Percentiles rank a stretch among this genome's conserved stretches.
Conservation (phyloP, 2,329 filamentous ascomycete genomes). For the Chaetomium globosum region DNA sequence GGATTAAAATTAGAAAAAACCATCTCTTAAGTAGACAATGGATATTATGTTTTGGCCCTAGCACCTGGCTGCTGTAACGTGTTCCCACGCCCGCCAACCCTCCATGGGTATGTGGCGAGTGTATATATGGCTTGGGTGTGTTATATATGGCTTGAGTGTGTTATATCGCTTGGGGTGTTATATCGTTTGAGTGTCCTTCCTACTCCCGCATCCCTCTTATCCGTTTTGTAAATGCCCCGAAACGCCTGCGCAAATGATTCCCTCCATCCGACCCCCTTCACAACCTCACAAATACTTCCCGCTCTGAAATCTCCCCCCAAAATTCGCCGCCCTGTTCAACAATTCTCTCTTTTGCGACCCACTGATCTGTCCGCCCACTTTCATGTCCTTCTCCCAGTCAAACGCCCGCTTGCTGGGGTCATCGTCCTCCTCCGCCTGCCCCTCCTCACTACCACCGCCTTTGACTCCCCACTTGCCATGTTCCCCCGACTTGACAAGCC, state of each 20-base stretch:
- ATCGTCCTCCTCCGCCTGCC: constrained; percentile 66
- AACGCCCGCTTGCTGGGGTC: constrained; percentile 89
- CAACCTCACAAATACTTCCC: constrained; percentile 59
- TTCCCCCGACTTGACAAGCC: constrained; percentile 1
- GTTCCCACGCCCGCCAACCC: too few relatives aligned
- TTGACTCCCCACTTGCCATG: constrained; percentile 17
- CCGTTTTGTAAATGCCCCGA: not conserved
- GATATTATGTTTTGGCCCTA: too few relatives aligned
- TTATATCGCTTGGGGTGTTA: not conserved
- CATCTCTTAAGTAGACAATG: too few relatives aligned
- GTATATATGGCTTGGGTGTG: too few relatives aligned
- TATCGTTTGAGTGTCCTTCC: too few relatives aligned
- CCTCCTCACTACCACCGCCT: constrained; percentile 43
- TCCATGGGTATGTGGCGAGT: too few relatives aligned
- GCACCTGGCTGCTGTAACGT: too few relatives aligned
- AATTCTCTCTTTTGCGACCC: constrained; percentile 75
- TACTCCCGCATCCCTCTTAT: not conserved
- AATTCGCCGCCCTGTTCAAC: constrained; percentile 76
- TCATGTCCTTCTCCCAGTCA: constrained; percentile 93
- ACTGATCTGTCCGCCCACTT: constrained; percentile 70
- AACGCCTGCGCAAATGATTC: not conserved
- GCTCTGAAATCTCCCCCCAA: constrained; percentile 78
- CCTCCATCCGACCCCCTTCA: too few relatives aligned
- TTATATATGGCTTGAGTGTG: not conserved
- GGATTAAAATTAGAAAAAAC: too few relatives aligned